Conservation (phyloP, 2,329 filamentous ascomycete genomes). For the Scedosporium aurantiacum region DNA sequence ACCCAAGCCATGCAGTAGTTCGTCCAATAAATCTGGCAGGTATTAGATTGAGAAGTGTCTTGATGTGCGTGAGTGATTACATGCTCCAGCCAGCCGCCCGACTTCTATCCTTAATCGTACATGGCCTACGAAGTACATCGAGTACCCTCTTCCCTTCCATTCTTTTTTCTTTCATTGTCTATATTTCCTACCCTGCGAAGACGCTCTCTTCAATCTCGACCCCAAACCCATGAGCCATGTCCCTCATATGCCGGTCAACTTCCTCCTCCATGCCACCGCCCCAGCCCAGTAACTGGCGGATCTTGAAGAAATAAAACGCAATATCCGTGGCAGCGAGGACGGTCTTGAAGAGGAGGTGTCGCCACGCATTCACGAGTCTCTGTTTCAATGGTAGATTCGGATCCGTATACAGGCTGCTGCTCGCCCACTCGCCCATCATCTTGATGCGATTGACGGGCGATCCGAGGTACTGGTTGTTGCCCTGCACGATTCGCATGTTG, state of each 20-base stretch:
- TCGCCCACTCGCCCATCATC: constrained; percentile 87
- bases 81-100: background rate
- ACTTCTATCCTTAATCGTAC: background rate
- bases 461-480: constrained; percentile 83
- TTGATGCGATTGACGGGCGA: constrained; percentile 88
- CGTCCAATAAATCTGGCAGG: background rate
- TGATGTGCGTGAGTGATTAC: background rate
- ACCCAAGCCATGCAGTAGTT: background rate
- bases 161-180: background rate
- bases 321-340: constrained; percentile 69
- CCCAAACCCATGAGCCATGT: constrained; percentile 82
- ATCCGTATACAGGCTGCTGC: constrained; percentile 68
- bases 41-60: background rate
- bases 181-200: constrained; percentile 59
- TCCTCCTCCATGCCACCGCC: constrained; percentile 90
- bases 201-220: constrained; percentile 81
- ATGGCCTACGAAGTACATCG: background rate
- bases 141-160: background rate
- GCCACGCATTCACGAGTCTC: constrained; percentile 57
- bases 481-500: constrained; percentile 87
- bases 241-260: constrained; percentile 77
- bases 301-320: constrained; percentile 69
- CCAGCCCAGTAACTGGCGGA: constrained; percentile 64
- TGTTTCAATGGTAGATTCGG: constrained; percentile 50
- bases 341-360: constrained; percentile 70